These are phyloP conservation scores for Clavispora santaluciae DNA, from an alignment of 805 yeast species.

Conservation along the genomic window DNA sequence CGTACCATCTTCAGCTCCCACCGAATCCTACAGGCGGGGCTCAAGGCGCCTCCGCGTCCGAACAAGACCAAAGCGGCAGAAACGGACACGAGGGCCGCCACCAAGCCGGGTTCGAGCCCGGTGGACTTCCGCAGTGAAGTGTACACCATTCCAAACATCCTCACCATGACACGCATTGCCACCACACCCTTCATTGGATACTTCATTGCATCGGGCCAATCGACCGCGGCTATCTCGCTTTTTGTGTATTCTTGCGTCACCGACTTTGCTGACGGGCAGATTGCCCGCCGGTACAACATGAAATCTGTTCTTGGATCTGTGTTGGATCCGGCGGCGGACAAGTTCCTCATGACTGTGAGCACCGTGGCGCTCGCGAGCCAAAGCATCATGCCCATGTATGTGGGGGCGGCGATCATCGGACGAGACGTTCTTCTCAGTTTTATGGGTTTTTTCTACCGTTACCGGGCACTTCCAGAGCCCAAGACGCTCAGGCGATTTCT, in stretches of 20 bases:
- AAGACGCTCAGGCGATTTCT: conserved; percentile 66
- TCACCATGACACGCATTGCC: conserved; percentile 76
- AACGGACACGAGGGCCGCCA: neutral
- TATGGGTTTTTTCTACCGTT: conserved; percentile 70
- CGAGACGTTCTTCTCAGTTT: conserved; percentile 72
- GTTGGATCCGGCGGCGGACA: conserved; percentile 94
- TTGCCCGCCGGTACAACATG: conserved; percentile 78
- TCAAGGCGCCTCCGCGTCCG: neutral
- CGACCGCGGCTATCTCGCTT: conserved; percentile 60
- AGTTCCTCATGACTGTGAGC: conserved; percentile 79
- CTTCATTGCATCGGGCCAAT: conserved; percentile 59
- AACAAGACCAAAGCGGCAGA: neutral
- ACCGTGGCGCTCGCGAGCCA: conserved; percentile 71
- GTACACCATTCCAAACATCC: conserved; percentile 80
- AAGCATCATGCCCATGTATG: conserved; percentile 59
- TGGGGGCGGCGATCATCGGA: conserved; percentile 72
- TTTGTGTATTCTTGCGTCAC: conserved; percentile 86
- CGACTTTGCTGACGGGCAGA: conserved; percentile 85
- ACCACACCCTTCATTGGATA: conserved; percentile 85
- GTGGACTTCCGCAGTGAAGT: conserved; percentile 28
- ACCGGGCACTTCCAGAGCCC: conserved; percentile 68
- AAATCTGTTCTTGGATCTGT: conserved; percentile 83
- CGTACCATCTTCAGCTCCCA: neutral
- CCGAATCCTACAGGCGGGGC: neutral
- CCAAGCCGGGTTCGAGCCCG: neutral